phyloP scores from a whole-genome alignment of 148 eudicot species.

The Spergularia marina region DNA sequence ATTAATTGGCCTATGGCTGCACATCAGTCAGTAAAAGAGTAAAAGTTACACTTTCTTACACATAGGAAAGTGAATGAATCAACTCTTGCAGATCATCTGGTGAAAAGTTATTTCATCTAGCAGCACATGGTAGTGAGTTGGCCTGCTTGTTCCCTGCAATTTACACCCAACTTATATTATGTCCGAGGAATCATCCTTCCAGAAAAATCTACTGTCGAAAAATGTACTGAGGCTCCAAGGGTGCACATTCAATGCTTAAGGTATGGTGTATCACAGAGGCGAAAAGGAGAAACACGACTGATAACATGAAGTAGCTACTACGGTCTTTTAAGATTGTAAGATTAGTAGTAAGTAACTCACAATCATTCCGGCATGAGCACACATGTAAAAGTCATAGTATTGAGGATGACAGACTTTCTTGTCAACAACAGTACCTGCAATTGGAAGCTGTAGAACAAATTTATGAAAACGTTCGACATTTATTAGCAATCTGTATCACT shows the following conservation, averaged over 20 bases:
- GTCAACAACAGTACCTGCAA: slow-evolving; percentile 36
- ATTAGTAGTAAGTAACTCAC: slow-evolving; percentile 19
- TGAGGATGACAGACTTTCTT: slow-evolving; percentile 33
- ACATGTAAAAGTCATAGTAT: slow-evolving; percentile 27
- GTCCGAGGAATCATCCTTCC: too few species aligned
- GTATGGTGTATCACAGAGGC: too few species aligned
- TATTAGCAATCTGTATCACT: too few species aligned
- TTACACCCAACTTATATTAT: not conserved
- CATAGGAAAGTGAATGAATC: slow-evolving; percentile 33
- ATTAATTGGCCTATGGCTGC: not conserved
- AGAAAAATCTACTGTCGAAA: too few species aligned
- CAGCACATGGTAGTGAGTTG: slow-evolving; percentile 34
- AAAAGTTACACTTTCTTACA: slow-evolving; percentile 12
- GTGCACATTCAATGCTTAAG: too few species aligned
- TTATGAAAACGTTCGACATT: not conserved
- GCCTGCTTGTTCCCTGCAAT: slow-evolving; percentile 33
- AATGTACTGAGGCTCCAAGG: too few species aligned
- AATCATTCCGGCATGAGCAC: slow-evolving; percentile 38
- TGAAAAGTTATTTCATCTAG: slow-evolving; percentile 27
- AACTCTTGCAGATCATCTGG: slow-evolving; percentile 34
- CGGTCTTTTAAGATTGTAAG: too few species aligned
- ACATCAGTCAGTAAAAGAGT: too few species aligned
- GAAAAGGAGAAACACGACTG: too few species aligned
- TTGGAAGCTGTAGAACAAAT: not conserved
- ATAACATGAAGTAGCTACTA: too few species aligned